These are phyloP conservation scores for Sanghuangporus sanghuang DNA, from an alignment of 1,284 basidiomycete species.

Conservation along the genomic window DNA sequence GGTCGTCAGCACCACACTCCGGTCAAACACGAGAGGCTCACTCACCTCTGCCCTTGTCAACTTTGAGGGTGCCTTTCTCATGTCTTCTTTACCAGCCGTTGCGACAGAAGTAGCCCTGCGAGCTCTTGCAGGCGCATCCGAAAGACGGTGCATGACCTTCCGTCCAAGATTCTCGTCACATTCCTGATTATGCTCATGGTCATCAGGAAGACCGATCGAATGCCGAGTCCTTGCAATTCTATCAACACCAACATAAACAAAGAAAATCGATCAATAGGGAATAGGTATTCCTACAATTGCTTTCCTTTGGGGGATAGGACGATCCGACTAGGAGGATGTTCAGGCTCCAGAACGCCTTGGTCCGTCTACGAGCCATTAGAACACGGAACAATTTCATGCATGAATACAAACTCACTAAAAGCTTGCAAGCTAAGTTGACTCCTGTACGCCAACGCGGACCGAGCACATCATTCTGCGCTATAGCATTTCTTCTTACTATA, in stretches of 20 bases:
- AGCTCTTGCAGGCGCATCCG: background rate
- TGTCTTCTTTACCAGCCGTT: background rate
- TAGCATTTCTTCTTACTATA: slow-evolving; percentile 43
- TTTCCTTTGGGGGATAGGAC: slow-evolving; percentile 39
- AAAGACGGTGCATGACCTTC: background rate
- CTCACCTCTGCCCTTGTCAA: slow-evolving; percentile 40
- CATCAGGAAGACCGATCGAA: background rate
- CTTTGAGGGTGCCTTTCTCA: slow-evolving; percentile 22
- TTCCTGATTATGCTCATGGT: slow-evolving; percentile 5
- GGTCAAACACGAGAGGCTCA: background rate
- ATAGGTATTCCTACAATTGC: slow-evolving; percentile 34
- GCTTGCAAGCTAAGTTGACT: slow-evolving; percentile 43
- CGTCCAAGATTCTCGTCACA: slow-evolving; percentile 1
- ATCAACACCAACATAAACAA: background rate
- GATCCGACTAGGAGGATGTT: slow-evolving; percentile 31
- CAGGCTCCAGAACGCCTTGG: slow-evolving; percentile 36
- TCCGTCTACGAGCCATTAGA: slow-evolving; percentile 29
- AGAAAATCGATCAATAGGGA: background rate
- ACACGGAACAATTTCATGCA: background rate
- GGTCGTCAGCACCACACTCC: background rate
- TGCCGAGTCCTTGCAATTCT: slow-evolving; percentile 16
- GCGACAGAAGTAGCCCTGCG: background rate
- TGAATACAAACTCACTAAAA: slow-evolving; percentile 33
- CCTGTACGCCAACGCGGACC: slow-evolving; percentile 46
- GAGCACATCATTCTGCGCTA: slow-evolving; percentile 39